phyloP scores from a whole-genome alignment of 176 grass and related monocot species.

The Phyllostachys edulis region DNA sequence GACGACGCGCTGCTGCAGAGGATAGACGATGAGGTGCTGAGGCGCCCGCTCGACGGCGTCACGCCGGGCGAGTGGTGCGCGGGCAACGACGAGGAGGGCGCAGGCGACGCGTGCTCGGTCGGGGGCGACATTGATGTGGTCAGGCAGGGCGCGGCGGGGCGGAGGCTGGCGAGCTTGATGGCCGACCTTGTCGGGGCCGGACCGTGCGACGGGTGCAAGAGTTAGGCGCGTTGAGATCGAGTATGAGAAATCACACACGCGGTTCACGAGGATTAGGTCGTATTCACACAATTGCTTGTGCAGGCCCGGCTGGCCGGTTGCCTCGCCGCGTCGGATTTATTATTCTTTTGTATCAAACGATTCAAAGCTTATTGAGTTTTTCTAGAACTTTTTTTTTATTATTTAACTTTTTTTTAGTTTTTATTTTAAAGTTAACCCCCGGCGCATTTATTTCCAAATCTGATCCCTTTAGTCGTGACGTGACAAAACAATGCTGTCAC shows the following conservation, averaged over 20 bases:
- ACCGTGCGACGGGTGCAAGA: slow-evolving; percentile 21
- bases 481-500: too few species aligned
- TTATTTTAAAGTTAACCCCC: too few species aligned
- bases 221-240: not conserved
- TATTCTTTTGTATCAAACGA: too few species aligned
- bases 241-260: not conserved
- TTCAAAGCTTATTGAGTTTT: too few species aligned
- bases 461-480: too few species aligned
- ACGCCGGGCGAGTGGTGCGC: slow-evolving; percentile 55
- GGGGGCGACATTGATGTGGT: slow-evolving; percentile 45
- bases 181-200: slow-evolving; percentile 18
- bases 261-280: not conserved
- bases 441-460: too few species aligned
- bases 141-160: slow-evolving; percentile 25
- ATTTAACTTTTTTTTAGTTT: too few species aligned
- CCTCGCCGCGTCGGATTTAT: too few species aligned
- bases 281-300: not conserved
- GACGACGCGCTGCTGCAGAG: slow-evolving; percentile 56
- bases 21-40: slow-evolving; percentile 52
- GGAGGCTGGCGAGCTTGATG: slow-evolving; percentile 32
- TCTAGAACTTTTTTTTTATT: too few species aligned
- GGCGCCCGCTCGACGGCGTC: slow-evolving; percentile 33
- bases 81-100: slow-evolving; percentile 4
- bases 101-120: slow-evolving; percentile 28
- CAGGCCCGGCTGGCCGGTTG: not conserved